Evolutionary conservation across 2,329 filamentous ascomycete species (phyloP).

Genomic region (Aspergillus sp.): DNA sequence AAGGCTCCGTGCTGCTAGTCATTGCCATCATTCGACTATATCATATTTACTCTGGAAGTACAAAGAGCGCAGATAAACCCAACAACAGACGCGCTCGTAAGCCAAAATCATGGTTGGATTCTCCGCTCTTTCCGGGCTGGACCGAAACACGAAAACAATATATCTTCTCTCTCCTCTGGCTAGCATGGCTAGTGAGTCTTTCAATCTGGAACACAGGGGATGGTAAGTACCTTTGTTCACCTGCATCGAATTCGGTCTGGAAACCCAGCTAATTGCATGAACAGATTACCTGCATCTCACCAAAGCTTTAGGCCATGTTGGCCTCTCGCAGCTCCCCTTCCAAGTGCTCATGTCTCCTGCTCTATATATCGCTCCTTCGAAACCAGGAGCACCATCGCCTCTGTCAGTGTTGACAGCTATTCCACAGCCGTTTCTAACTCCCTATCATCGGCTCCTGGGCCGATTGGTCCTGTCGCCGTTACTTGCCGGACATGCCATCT

Average conservation of each 20-base stretch:
- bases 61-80: slow-evolving; percentile 4
- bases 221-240: slow-evolving; percentile 42
- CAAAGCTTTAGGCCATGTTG: slow-evolving; percentile 61
- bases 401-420: slow-evolving; percentile 53
- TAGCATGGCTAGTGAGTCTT: slow-evolving; percentile 53
- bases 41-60: slow-evolving; percentile 14
- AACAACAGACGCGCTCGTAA: slow-evolving; percentile 6
- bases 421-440: slow-evolving; percentile 57
- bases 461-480: slow-evolving; percentile 53
- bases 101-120: slow-evolving; percentile 44
- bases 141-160: slow-evolving; percentile 53
- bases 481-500: slow-evolving; percentile 51
- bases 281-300: slow-evolving; percentile 64
- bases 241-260: neutral
- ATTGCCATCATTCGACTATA: slow-evolving; percentile 41
- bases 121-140: slow-evolving; percentile 43
- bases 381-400: slow-evolving; percentile 48
- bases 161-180: slow-evolving; percentile 50
- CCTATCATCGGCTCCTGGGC: slow-evolving; percentile 58
- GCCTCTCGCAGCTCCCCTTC: slow-evolving; percentile 59
- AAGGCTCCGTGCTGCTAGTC: slow-evolving; percentile 52
- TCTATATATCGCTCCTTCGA: slow-evolving; percentile 42
- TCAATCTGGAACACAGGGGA: slow-evolving; percentile 53
- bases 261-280: neutral
- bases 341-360: slow-evolving; percentile 56